Evolutionary conservation across 192 early-diverging fungal species (phyloP).

Genomic region (Podila horticola): DNA sequence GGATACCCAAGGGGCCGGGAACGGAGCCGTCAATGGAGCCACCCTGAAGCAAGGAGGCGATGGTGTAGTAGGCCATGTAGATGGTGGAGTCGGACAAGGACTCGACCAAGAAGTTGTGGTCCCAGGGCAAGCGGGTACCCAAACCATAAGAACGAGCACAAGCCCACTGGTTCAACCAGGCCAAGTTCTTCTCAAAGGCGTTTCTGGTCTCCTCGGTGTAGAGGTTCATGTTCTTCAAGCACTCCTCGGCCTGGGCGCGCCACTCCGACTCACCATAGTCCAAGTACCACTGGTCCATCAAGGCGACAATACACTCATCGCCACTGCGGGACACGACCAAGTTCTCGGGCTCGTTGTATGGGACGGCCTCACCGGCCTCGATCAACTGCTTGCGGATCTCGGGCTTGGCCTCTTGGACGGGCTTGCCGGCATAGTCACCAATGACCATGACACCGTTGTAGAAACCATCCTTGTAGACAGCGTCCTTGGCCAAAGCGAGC

Average conservation of each 20-base stretch:
- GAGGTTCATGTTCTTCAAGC: conserved; percentile 83
- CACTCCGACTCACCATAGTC: conserved; percentile 95
- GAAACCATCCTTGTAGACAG: conserved; percentile 98
- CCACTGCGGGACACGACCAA: conserved; percentile 93
- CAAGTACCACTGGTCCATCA: conserved; percentile 99
- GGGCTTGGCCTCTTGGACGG: conserved; percentile 92
- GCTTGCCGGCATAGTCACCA: conserved; percentile 82
- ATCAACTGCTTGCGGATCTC: conserved; percentile 84
- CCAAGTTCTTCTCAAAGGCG: conserved; percentile 87
- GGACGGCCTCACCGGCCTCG: conserved; percentile 75
- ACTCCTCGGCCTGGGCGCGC: conserved; percentile 79
- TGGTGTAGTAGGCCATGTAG: conserved; percentile 99
- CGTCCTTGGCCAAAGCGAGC: conserved; percentile 93
- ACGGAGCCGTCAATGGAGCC: conserved; percentile 86
- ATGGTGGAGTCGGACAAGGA: conserved; percentile 98
- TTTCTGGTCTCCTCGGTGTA: conserved; percentile 85
- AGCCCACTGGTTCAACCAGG: conserved; percentile 97
- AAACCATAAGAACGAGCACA: conserved; percentile 95
- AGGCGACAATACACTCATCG: conserved; percentile 96
- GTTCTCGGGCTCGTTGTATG: conserved; percentile 95
- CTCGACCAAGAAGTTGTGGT: conserved; percentile 92
- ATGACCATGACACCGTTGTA: conserved; percentile 90
- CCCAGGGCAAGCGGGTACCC: conserved; percentile 94
- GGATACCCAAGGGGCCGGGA: conserved; percentile 80
- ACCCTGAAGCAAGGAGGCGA: conserved; percentile 90